These are phyloP conservation scores for Stemphylium beticola DNA, from an alignment of 2,329 filamentous ascomycete genomes.

Conservation along the genomic window DNA sequence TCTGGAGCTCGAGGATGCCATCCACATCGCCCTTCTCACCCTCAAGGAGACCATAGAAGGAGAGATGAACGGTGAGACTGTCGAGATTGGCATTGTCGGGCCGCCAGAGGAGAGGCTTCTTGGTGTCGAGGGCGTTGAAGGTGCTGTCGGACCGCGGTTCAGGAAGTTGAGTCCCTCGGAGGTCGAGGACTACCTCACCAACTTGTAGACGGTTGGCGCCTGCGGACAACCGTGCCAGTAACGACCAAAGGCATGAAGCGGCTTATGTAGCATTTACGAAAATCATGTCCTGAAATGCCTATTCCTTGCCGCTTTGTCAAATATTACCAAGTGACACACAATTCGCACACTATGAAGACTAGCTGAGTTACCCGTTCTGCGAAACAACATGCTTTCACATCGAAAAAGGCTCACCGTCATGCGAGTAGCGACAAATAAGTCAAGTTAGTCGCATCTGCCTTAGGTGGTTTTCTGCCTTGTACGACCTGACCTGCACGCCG, in stretches of 20 bases:
- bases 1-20: conserved; percentile 94
- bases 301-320: neutral
- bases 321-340: neutral
- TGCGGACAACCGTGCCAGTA: neutral
- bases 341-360: neutral
- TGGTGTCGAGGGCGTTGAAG: conserved; percentile 87
- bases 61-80: conserved; percentile 98
- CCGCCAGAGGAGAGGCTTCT: conserved; percentile 92
- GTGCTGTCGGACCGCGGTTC: conserved; percentile 84
- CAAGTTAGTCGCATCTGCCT: no score
- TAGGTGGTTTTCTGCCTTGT: neutral
- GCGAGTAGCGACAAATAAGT: no score
- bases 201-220: conserved; percentile 69
- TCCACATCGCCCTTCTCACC: conserved; percentile 96
- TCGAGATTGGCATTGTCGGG: conserved; percentile 97
- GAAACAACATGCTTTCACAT: neutral
- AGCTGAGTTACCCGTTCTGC: neutral
- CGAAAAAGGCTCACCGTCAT: no score
- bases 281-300: conserved; percentile 21
- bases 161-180: conserved; percentile 95
- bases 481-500: neutral
- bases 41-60: conserved; percentile 99
- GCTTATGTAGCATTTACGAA: conserved; percentile 34
- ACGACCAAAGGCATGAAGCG: conserved; percentile 21
- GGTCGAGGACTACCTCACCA: conserved; percentile 99